Evolutionary conservation across 306 rosid species (phyloP), one percentile per base, ranked within the genome.

Genomic region (Albizia julibrissin): DNA sequence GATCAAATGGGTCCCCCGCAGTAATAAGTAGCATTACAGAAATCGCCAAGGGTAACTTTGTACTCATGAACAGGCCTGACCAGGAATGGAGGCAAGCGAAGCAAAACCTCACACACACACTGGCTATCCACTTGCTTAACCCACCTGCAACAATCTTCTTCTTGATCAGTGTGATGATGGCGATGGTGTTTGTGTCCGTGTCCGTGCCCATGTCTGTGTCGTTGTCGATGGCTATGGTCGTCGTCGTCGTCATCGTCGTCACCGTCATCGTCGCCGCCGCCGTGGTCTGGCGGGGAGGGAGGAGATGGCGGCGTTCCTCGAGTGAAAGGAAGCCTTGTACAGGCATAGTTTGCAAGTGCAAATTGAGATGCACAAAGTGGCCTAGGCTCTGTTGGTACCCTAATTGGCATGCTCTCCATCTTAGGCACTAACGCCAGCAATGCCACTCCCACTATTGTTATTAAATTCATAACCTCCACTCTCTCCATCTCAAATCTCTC

Each of bases 111-210:
- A 79, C 99, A 95, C 33, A 95, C 93, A 65, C 99, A 95, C 40
- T 89, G 85, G 81, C 65, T 87, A 76, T 95, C 99, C 62, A 95
- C 79, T 78, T 86, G 89, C 65, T 15, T 81, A 14, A 82, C 86
- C 99, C 99, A 95, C 72, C 87, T 74, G 80, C 99, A 95, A 66
- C 99, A 95, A 43, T 87, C 77, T 0, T 89, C 94, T 68, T 86
- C 94, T 34, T 71, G 84, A 18, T 79, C 3, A 0, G 79, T 58
- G 6, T 68, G 92, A 37, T 37, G 40, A 12, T 66, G 88, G 22
- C 61, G 42, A 0, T 64, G 89, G 13, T 26, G 19, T 10, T 13
- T 9, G 64, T 58, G 65, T 22, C 65, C 18, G 52, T 47, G 64
- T n/a, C 64, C 3, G 10, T 79, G 92, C 0, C 74, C 0, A 8